These are phyloP conservation scores for Dalbergia cochinchinensis DNA, from an alignment of 306 rosid species.

Conservation along the genomic window DNA sequence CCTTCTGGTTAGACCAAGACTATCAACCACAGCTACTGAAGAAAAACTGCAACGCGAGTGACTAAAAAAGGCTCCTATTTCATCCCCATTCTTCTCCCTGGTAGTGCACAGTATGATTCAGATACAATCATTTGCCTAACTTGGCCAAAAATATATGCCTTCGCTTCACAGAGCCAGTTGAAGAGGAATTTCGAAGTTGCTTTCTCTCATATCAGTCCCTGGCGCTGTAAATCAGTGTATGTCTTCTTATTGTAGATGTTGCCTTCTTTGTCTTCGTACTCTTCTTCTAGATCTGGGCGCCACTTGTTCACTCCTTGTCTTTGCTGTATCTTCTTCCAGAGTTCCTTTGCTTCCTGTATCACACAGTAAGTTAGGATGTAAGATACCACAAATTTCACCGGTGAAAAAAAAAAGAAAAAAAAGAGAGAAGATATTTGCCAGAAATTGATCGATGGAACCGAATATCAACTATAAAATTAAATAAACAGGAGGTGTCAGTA, in stretches of 20 bases:
- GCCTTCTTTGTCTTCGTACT: constrained; percentile 98
- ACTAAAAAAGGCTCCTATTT: not conserved
- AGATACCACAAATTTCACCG: constrained; percentile 14
- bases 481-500: constrained; percentile 7
- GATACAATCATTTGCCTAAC: constrained; percentile 26
- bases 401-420: not conserved
- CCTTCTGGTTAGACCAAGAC: not conserved
- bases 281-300: constrained; percentile 99
- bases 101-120: constrained; percentile 19
- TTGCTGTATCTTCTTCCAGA: constrained; percentile 94
- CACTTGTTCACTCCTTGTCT: constrained; percentile 92
- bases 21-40: constrained; percentile 8
- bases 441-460: not conserved
- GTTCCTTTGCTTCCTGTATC: constrained; percentile 91
- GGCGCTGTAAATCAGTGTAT: constrained; percentile 93
- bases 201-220: constrained; percentile 77
- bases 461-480: not conserved
- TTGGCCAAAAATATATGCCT: constrained; percentile 15
- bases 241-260: constrained; percentile 98
- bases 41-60: constrained; percentile 13
- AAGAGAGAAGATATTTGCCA: not conserved
- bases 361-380: constrained; percentile 32
- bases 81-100: constrained; percentile 8
- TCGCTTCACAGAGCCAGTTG: constrained; percentile 11
- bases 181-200: constrained; percentile 23